Evolutionary conservation across 176 grass and related monocot species (phyloP), one percentile per base, ranked within the genome.

Genomic region (Luzula sylvatica): DNA sequence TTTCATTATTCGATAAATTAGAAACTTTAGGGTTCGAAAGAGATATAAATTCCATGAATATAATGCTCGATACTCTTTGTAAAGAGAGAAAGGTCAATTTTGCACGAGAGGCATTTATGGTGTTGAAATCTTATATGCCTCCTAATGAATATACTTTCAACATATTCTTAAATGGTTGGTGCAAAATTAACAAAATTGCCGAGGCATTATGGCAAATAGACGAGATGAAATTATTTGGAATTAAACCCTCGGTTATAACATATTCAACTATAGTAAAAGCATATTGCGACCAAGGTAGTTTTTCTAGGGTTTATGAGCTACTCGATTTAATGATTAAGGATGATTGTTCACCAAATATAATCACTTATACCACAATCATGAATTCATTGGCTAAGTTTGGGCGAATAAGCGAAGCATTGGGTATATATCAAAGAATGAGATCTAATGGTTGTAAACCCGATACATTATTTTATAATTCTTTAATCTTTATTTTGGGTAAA

Each of bases 141-240:
- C 65, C 88, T 22, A 53, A 87, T 71, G 72, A 72, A 13, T 80
- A 81, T 53, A 94, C 79, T 15, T 94, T 78, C 41, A 94, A 94
- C 52, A 94, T 94, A 58, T 83, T 87, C 9, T 57, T 94, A 44
- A 82, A 87, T 62, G 88, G 88, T 4, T 94, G 88, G 88, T 94
- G 83, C 68, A 87, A 66, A 26, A 51, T 56, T 1, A 26, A 41
- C 5, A 94, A 41, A 39, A 78, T 83, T 11, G 79, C 83, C 19
- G 88, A 94, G 45, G 88, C 88, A n/a, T 26, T 74, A 70, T 81
- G 79, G 88, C 82, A 79, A 25, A 66, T 87, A 4, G 62, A 87
- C 38, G 75, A 94, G 55, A 94, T 94, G 88, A 77, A 52, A 45
- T 28, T 16, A 9, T 49, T 12, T 8, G 79, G 79, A 55, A 70